Conservation (phyloP, 345 rosid genomes). For the Balakata baccata region DNA sequence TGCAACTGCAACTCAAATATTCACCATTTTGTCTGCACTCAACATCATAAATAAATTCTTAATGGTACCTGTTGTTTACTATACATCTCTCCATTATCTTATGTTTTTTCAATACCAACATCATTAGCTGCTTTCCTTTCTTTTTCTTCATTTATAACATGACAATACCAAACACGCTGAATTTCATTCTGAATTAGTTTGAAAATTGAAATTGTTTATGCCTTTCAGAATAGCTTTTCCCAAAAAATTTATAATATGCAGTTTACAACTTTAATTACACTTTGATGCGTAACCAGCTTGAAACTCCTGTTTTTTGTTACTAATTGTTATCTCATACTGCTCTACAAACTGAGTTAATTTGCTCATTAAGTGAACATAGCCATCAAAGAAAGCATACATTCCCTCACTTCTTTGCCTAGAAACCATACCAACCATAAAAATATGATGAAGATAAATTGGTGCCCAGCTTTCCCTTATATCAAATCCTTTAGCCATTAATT, state of each 20-base stretch:
- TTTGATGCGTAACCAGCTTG: no score
- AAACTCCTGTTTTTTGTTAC: not conserved
- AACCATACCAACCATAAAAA: no score
- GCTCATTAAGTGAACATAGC: not conserved
- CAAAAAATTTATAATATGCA: no score
- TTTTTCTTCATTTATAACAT: not conserved
- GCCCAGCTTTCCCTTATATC: no score
- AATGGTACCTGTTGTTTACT: not conserved
- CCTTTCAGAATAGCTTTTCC: no score
- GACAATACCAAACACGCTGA: no score
- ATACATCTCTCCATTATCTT: not conserved
- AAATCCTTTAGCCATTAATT: no score
- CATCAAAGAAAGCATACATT: not conserved
- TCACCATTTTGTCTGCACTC: not conserved
- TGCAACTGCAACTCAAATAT: not conserved
- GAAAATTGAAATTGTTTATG: no score
- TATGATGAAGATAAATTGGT: no score
- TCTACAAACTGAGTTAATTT: not conserved
- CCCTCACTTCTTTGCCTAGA: not conserved
- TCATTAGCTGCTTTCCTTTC: no score
- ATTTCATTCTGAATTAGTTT: not conserved
- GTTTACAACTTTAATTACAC: no score
- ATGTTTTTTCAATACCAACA: not conserved
- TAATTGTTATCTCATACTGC: not conserved
- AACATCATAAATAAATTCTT: not conserved